phyloP scores from a whole-genome alignment of 139 green algal genomes.

The Mychonastes homosphaera region DNA sequence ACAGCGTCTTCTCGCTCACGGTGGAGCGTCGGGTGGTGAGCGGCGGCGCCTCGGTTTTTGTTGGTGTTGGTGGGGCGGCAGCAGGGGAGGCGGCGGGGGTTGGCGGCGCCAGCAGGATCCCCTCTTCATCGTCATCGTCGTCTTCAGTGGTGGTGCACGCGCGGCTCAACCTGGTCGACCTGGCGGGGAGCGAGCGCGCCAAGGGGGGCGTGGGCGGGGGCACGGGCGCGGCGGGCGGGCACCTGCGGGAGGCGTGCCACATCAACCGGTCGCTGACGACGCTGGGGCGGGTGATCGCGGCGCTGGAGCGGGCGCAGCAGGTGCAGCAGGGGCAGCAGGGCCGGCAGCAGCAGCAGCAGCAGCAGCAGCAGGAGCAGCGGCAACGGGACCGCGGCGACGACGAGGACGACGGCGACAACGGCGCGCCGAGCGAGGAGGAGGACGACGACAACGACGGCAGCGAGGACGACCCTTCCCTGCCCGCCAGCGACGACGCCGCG shows the following conservation, averaged over 20 bases:
- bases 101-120: conserved; percentile 15
- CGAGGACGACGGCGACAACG: too few species aligned
- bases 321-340: not conserved
- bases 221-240: conserved; percentile 62
- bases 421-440: too few species aligned
- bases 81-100: not conserved
- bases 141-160: too few species aligned
- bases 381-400: not conserved
- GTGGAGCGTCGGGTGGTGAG: conserved; percentile 31
- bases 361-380: conserved; percentile 10
- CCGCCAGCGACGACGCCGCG: too few species aligned
- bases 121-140: conserved; percentile 48
- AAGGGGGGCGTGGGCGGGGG: conserved; percentile 41
- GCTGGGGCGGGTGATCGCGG: conserved; percentile 85
- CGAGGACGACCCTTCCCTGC: too few species aligned
- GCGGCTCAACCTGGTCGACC: conserved; percentile 90
- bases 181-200: conserved; percentile 84
- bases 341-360: not conserved
- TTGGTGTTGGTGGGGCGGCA: too few species aligned
- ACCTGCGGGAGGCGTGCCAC: conserved; percentile 79
- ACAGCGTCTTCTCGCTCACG: conserved; percentile 79
- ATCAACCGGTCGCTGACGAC: conserved; percentile 95
- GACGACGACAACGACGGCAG: too few species aligned
- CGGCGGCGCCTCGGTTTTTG: not conserved
- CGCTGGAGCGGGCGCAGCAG: conserved; percentile 61